phyloP scores from a whole-genome alignment of 306 rosid species.

The Inga oerstediana region DNA sequence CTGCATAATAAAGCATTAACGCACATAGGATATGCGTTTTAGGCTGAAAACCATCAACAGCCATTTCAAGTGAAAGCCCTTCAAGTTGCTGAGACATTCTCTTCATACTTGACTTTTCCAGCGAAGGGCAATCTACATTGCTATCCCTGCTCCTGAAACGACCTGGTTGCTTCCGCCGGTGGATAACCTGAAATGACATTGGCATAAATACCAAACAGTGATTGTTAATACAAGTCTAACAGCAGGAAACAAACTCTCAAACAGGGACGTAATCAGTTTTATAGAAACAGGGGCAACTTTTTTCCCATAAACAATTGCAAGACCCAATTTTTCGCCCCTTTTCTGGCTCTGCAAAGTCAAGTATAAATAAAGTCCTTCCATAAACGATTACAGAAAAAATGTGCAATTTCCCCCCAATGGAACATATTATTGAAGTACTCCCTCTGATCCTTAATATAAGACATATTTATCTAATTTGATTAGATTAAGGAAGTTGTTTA shows the following conservation, averaged over 20 bases:
- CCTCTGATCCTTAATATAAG: too few species aligned
- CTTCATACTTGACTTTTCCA: slow-evolving; percentile 39
- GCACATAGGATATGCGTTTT: slow-evolving; percentile 45
- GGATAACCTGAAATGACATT: slow-evolving; percentile 17
- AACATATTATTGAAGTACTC: neutral
- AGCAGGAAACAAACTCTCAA: neutral
- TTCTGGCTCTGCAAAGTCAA: neutral
- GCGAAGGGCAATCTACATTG: slow-evolving; percentile 29
- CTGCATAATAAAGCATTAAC: slow-evolving; percentile 50
- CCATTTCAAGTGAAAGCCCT: slow-evolving; percentile 44
- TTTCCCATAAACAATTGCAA: neutral
- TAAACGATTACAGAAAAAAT: neutral
- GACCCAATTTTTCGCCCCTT: neutral
- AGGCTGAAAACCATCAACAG: slow-evolving; percentile 40
- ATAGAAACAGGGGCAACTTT: neutral
- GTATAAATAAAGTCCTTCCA: neutral
- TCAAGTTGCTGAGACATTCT: slow-evolving; percentile 43
- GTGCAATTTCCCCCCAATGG: neutral
- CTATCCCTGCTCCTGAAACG: slow-evolving; percentile 21
- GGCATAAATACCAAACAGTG: neutral
- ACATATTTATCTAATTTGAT: too few species aligned
- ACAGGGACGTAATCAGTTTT: neutral
- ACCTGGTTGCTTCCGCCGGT: slow-evolving; percentile 36
- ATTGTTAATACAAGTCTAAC: neutral
- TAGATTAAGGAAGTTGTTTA: too few species aligned